Percentiles rank a stretch among this genome's conserved stretches.
phyloP scores from a whole-genome alignment of 2,329 filamentous ascomycete species.

The Clonostachys byssicola region DNA sequence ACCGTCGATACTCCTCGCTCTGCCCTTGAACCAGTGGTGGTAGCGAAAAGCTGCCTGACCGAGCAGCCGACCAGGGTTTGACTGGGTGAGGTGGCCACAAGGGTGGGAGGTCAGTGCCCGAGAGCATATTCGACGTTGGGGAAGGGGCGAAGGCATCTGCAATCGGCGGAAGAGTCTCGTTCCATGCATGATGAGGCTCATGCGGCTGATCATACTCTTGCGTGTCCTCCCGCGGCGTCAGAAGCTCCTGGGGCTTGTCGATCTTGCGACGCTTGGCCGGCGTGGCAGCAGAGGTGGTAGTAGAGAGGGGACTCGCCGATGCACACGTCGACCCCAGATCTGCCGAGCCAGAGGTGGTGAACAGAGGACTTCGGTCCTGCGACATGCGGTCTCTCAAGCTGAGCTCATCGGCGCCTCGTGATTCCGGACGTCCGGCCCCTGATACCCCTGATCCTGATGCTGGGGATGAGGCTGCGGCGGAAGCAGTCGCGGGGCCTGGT shows the following conservation, averaged over 20 bases:
- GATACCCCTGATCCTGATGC: background rate
- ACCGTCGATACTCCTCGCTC: conserved; percentile 7
- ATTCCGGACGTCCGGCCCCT: background rate
- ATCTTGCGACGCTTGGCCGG: no score
- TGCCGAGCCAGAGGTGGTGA: no score
- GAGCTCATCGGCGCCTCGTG: background rate
- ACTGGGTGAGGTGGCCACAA: background rate
- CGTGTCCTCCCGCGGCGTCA: no score
- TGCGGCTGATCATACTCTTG: no score
- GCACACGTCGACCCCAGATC: no score
- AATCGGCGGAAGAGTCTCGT: background rate
- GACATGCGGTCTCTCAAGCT: background rate
- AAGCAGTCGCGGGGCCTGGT: background rate
- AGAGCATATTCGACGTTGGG: no score
- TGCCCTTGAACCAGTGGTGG: conserved; percentile 1
- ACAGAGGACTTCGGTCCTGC: background rate
- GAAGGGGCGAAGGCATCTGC: background rate
- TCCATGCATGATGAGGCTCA: background rate
- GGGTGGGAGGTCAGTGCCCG: no score
- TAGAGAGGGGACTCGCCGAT: no score
- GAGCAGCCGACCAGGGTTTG: background rate
- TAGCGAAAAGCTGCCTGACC: background rate
- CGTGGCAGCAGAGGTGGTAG: no score
- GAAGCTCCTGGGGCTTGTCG: no score
- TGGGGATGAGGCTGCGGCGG: background rate